Conservation (phyloP, 306 rosid species). For the Inga laurina region DNA sequence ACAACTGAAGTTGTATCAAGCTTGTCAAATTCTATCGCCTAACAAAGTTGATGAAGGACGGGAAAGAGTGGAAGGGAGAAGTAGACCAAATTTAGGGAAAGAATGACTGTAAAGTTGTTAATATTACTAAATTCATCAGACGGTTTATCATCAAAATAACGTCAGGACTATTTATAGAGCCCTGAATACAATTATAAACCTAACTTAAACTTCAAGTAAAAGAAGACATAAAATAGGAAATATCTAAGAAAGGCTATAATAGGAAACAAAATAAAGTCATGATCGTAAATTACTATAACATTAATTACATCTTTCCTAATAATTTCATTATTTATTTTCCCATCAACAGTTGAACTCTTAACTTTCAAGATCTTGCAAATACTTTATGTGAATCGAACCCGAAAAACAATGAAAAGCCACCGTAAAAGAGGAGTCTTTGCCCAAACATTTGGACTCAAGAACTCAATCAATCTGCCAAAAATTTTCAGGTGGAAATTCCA, state of each 20-base stretch:
- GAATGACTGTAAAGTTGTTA: not conserved
- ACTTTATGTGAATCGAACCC: not conserved
- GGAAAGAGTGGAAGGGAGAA: not conserved
- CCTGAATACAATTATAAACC: not conserved
- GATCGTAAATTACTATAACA: not conserved
- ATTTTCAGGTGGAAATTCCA: not conserved
- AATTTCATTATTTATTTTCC: not conserved
- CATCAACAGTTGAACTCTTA: not conserved
- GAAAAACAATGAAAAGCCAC: not conserved
- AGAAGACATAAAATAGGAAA: not conserved
- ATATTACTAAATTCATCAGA: not conserved
- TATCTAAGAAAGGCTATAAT: not conserved
- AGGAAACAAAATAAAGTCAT: not conserved
- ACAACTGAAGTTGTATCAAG: constrained; percentile 14
- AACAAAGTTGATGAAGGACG: not conserved
- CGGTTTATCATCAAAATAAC: not conserved
- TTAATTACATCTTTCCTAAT: not conserved
- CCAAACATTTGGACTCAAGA: constrained; percentile 10
- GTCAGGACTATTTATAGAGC: not conserved
- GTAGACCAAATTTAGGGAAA: not conserved
- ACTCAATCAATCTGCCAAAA: not conserved
- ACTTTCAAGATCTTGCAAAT: not conserved
- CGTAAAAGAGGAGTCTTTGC: not conserved
- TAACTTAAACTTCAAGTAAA: not conserved
- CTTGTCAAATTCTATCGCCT: constrained; percentile 12